Base-by-base conservation (phyloP, 1,284 basidiomycete species). In the Apiotrichum brassicae region DNA sequence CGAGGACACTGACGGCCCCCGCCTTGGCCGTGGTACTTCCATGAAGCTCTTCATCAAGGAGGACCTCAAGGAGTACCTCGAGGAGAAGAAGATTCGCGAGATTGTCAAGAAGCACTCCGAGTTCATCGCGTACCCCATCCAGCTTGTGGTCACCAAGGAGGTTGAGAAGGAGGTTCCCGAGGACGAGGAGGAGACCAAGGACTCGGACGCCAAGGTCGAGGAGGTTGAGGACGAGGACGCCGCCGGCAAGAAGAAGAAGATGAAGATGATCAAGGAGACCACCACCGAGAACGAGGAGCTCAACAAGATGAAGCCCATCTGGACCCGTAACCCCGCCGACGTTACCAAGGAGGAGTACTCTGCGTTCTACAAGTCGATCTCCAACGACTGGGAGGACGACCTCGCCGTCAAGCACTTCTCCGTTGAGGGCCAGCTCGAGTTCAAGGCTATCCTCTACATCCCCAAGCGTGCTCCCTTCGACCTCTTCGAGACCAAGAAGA, bases 61-160 rank as follows among this genome's bases (percentile, higher is more conserved):
- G 74, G 94, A 99, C 76, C 92, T 97, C 78, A 83, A 87, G 61
- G 95, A 98, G 76, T 98, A 97, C 79, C 83, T 97, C 52, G 94
- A 98, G 79, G 95, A 98, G 82, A 97, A 97, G 82, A 85, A 84
- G 75, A 92, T 98, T 82, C 94, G 94, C 80, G 95, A 98, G 66
- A 91, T 95, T 62, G 94, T 99, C 75, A 98, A 98, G 84, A 98
- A 98, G 82, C 95, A 99, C 83, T 98, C 95, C 70, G 94, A 98
- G 79, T 98, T 98, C 81, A 99, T 98, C 78, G 97, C 94, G 43
- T 98, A 98, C 81, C 95, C 94, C 61, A 99, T 98, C 71, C 93
- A 98, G 76, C 83, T 99, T 62, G 90, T 90, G 48, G 92, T 97
- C 60, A 92, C 90, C 73, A 99, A 98, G 83, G 94, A 98, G 80